A percentile compares a stretch with the other conserved stretches of the same genome.
Conservation (phyloP, 306 rosid species). For the Rosa persica region DNA sequence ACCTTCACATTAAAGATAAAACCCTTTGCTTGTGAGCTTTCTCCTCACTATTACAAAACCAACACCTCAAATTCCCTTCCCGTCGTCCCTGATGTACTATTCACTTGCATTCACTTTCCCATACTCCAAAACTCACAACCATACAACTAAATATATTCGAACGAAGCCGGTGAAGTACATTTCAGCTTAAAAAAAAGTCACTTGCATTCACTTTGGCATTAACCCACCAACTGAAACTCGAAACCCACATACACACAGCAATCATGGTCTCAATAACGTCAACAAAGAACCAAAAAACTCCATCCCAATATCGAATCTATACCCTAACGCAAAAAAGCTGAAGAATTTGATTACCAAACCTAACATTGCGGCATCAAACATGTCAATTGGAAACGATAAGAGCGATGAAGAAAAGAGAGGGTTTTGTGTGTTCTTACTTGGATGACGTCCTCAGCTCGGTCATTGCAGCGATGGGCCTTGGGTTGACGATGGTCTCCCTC, state of each 20-base stretch:
- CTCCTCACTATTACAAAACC: not conserved
- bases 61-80: not conserved
- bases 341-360: not conserved
- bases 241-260: not conserved
- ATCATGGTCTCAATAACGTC: not conserved
- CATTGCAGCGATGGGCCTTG: slow-evolving; percentile 94
- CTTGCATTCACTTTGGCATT: not conserved
- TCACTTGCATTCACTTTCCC: not conserved
- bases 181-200: not conserved
- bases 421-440: slow-evolving; percentile 44
- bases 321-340: not conserved
- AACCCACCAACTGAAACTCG: slow-evolving; percentile 1
- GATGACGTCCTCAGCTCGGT: slow-evolving; percentile 81
- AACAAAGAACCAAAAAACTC: not conserved
- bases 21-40: not conserved
- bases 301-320: slow-evolving; percentile 6
- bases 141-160: not conserved
- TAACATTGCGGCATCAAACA: not conserved
- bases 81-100: not conserved
- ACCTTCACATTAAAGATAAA: not conserved
- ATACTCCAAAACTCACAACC: not conserved
- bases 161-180: not conserved
- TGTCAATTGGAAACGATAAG: too few species aligned
- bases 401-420: too few species aligned
- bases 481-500: slow-evolving; percentile 80